Base-by-base conservation (phyloP, 371 early-diverging fungal species). In the Lichtheimia hyalospora region DNA sequence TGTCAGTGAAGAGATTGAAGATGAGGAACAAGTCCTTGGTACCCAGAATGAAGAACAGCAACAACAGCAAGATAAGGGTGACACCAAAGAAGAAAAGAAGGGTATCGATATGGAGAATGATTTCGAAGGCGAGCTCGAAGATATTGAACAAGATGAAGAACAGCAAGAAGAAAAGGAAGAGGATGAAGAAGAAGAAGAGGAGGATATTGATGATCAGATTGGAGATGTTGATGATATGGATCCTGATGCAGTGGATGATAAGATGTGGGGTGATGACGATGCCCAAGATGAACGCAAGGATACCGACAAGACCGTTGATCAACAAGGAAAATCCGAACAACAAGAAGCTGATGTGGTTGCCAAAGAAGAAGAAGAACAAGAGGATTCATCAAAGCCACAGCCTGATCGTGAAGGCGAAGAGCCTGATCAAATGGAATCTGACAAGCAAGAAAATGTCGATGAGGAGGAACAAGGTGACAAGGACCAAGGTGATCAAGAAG, bases 81-180 rank as follows among this genome's bases (percentile, higher is more conserved):
- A 86, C 42, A 79, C 82, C n/a, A 77, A 92, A 51, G 91, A 93
- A 61, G 88, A 96, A 56, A 92, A 95, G 62, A 85, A 96, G 49
- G 97, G 92, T n/a, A 83, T 98, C 52, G 97, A 97, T 44, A 96
- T 96, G 95, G 92, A 96, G 64, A 87, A 92, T 51, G 99, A 97
- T 61, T 96, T 97, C 81, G 94, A 95, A 16, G 98, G 97, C 41
- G 81, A 86, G 16, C 65, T 97, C 12, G 97, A 96, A 73, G 96
- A 97, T 61, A 86, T 92, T 15, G 90, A 92, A 40, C 77, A 90
- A 43, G 83, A 89, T 40, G 87, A 89, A 5, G 84, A 89, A 4
- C 79, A 82, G 8, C 74, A 75, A 23, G 70, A 82, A 12, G 69
- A 81, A 2, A 73, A 75, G 15, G 72, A 74, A 5, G 67, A 68